Percentiles rank a stretch among this genome's conserved stretches.
These are phyloP conservation scores for Pleurotus ostreatus DNA, from an alignment of 768 basidiomycete species.

Conservation along the genomic window DNA sequence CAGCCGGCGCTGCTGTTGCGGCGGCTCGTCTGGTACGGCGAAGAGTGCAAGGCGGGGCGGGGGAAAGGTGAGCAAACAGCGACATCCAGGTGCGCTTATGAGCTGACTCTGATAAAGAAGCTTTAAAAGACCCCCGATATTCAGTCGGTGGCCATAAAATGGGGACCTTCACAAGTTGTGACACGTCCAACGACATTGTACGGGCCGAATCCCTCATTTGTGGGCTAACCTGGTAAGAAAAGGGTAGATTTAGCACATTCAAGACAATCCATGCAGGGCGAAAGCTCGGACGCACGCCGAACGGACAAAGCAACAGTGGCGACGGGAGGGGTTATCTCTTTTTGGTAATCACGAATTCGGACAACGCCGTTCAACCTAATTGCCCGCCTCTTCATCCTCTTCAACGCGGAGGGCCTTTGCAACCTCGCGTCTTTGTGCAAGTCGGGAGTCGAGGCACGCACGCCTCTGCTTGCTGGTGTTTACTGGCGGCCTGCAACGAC, in stretches of 20 bases:
- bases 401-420: too few relatives aligned
- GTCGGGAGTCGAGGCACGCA: not conserved
- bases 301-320: conserved; percentile 3
- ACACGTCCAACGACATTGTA: not conserved
- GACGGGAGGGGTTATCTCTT: conserved; percentile 7
- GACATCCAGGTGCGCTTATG: not conserved
- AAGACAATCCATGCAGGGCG: not conserved
- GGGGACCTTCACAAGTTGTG: conserved; percentile 2
- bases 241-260: conserved; percentile 4
- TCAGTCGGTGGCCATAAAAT: conserved; percentile 5
- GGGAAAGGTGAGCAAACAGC: not conserved
- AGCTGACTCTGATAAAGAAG: conserved; percentile 1
- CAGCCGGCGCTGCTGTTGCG: not conserved
- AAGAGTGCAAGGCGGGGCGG: not conserved
- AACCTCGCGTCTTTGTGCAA: too few relatives aligned
- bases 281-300: conserved; percentile 4
- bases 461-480: not conserved
- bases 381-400: too few relatives aligned
- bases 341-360: not conserved
- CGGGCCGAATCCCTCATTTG: conserved; percentile 5
- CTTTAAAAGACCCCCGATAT: not conserved
- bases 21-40: not conserved
- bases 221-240: conserved; percentile 3
- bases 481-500: not conserved
- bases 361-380: not conserved